Conservation (phyloP, 352 stramenopile genomes). For the Thalassiosira ordinaria region DNA sequence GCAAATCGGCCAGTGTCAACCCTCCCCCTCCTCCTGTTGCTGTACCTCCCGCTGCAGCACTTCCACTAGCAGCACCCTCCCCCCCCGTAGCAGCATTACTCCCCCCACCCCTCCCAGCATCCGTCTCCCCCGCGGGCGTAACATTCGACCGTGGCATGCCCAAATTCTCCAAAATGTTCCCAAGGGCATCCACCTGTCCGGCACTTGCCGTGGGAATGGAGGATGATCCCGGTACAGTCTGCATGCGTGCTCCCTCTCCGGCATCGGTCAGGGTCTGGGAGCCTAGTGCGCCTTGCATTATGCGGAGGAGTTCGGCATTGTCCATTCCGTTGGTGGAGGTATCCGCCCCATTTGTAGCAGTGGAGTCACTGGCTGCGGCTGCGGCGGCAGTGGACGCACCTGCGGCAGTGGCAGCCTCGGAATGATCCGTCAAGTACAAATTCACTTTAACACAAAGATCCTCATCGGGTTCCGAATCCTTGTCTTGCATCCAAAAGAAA, state of each 20-base stretch:
- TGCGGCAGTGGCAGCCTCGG: conserved; percentile 48
- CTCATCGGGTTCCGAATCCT: conserved; percentile 42
- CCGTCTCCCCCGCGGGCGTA: conserved; percentile 23
- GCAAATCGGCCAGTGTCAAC: conserved; percentile 70
- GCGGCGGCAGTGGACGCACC: not conserved
- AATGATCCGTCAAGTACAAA: conserved; percentile 53
- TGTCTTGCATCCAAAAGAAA: conserved; percentile 73
- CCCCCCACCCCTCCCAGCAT: not conserved
- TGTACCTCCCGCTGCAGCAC: not conserved
- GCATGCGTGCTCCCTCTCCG: conserved; percentile 28
- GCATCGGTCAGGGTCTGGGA: too few species aligned
- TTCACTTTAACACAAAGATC: conserved; percentile 67
- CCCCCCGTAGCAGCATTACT: too few species aligned
- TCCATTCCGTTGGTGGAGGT: conserved; percentile 25
- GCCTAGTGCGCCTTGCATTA: conserved; percentile 53
- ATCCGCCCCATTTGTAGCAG: too few species aligned
- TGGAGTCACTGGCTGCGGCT: too few species aligned
- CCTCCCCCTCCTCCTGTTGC: conserved; percentile 21
- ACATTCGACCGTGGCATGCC: conserved; percentile 61
- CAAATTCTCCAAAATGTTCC: conserved; percentile 82
- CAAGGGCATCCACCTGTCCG: conserved; percentile 75
- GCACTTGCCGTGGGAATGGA: conserved; percentile 32
- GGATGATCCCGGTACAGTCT: too few species aligned
- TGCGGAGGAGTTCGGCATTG: conserved; percentile 38
- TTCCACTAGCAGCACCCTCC: too few species aligned